These are phyloP conservation scores for Hsuehochloa calcarea DNA, from an alignment of 176 grass and related monocot species.

Conservation along the genomic window DNA sequence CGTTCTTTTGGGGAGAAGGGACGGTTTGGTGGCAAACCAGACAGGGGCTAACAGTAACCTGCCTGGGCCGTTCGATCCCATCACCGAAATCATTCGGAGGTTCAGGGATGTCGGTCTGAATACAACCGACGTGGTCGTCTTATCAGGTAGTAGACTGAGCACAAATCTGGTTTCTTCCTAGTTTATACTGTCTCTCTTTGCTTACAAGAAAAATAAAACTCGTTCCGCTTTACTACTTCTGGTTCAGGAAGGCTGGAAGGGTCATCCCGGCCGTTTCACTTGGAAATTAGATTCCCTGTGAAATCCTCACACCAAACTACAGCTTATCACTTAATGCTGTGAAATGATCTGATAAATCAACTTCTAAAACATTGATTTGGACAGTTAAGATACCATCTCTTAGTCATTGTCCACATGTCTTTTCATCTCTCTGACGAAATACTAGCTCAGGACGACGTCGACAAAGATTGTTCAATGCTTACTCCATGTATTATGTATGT, in stretches of 20 bases:
- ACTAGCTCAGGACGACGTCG: too few relatives aligned
- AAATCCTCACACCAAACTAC: neutral
- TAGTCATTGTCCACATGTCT: neutral
- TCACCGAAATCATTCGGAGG: constrained; percentile 26
- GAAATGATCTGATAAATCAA: neutral
- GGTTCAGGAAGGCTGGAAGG: too few relatives aligned
- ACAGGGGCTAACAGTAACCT: constrained; percentile 62
- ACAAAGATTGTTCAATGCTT: too few relatives aligned
- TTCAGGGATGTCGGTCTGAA: constrained; percentile 61
- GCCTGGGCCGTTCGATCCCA: constrained; percentile 42
- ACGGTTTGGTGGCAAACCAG: constrained; percentile 66
- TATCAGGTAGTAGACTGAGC: constrained; percentile 46
- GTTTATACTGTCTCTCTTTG: neutral
- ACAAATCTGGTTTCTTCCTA: neutral
- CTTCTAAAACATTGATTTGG: neutral
- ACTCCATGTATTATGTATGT: too few relatives aligned
- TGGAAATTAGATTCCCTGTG: too few relatives aligned
- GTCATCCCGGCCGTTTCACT: too few relatives aligned
- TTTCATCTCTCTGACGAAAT: neutral
- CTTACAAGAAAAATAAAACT: neutral
- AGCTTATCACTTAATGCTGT: neutral
- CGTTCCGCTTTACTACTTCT: too few relatives aligned
- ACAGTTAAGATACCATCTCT: neutral
- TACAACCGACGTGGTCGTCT: constrained; percentile 61
- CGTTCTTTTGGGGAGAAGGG: constrained; percentile 60